Evolutionary conservation across 2,329 filamentous ascomycete genomes (phyloP).

Genomic region (Nemania abortiva): DNA sequence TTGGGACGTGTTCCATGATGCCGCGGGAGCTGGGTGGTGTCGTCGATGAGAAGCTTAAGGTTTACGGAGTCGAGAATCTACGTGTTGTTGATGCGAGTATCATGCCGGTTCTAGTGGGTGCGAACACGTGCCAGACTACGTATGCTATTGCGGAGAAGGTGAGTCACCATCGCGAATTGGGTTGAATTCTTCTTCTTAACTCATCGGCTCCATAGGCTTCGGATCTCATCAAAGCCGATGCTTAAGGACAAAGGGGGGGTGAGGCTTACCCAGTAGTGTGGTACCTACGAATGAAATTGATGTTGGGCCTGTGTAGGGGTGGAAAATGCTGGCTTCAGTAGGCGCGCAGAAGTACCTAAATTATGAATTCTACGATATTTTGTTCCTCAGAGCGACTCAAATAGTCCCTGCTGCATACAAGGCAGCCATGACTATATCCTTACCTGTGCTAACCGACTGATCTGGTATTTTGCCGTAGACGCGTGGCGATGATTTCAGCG

Average conservation of each 20-base stretch:
- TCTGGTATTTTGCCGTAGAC: too few species aligned
- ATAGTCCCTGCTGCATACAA: too few species aligned
- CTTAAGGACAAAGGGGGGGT: conserved; percentile 9
- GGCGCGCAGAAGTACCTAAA: too few species aligned
- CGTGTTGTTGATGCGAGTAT: conserved; percentile 62
- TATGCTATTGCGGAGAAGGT: conserved; percentile 65
- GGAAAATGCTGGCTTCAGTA: background rate
- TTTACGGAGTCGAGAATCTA: conserved; percentile 60
- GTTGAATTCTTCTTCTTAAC: background rate
- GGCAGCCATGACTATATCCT: too few species aligned
- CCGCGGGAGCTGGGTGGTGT: conserved; percentile 59
- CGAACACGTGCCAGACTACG: conserved; percentile 62
- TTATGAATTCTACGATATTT: too few species aligned
- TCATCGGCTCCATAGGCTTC: conserved; percentile 23
- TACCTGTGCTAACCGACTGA: too few species aligned
- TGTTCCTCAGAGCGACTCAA: too few species aligned
- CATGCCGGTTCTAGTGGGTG: conserved; percentile 60
- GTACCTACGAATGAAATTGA: background rate
- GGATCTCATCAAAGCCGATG: conserved; percentile 36
- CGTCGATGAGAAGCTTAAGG: conserved; percentile 57
- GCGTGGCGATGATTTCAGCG: too few species aligned
- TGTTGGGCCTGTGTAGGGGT: background rate
- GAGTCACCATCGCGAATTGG: conserved; percentile 11
- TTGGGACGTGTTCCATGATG: conserved; percentile 61
- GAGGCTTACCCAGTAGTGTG: background rate